These are phyloP conservation scores for Xylaria cubensis DNA, from an alignment of 495 filamentous ascomycete genomes.

Conservation along the genomic window DNA sequence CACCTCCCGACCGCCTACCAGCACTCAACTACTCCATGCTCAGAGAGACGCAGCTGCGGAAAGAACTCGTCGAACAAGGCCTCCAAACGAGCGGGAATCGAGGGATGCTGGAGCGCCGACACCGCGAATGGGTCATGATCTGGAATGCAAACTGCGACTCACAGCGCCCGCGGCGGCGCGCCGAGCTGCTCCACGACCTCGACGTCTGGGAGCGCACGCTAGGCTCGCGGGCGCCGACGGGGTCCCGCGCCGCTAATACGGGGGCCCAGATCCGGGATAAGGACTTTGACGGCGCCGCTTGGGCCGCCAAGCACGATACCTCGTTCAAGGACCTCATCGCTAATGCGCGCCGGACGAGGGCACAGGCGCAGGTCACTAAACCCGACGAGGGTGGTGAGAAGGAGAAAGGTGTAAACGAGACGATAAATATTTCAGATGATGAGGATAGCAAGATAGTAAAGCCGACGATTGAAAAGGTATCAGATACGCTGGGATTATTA, in stretches of 20 bases:
- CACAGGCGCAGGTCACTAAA: slow-evolving; percentile 35
- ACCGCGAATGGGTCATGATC: slow-evolving; percentile 92
- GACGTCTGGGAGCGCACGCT: slow-evolving; percentile 85
- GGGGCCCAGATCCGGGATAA: slow-evolving; percentile 69
- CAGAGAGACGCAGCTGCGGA: slow-evolving; percentile 75
- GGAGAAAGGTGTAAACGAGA: background rate
- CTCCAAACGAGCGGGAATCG: slow-evolving; percentile 73
- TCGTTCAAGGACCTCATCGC: slow-evolving; percentile 81
- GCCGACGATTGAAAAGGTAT: background rate
- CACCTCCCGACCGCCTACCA: slow-evolving; percentile 73
- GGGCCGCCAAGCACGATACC: slow-evolving; percentile 72
- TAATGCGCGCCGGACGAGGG: slow-evolving; percentile 62
- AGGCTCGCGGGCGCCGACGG: slow-evolving; percentile 53
- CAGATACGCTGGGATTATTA: background rate
- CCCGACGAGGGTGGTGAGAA: background rate
- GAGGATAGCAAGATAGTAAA: background rate
- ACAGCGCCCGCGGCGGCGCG: slow-evolving; percentile 68
- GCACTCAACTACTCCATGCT: slow-evolving; percentile 81
- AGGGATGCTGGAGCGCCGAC: slow-evolving; percentile 73
- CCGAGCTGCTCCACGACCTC: slow-evolving; percentile 76
- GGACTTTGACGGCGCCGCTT: slow-evolving; percentile 80
- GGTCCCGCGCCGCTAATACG: slow-evolving; percentile 31
- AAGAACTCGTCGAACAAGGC: slow-evolving; percentile 83
- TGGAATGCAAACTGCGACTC: slow-evolving; percentile 98
- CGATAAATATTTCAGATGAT: background rate